Evolutionary conservation across 2,329 filamentous ascomycete genomes (phyloP), one percentile per base, ranked within the genome.

Genomic region (Stylonectria norvegica): DNA sequence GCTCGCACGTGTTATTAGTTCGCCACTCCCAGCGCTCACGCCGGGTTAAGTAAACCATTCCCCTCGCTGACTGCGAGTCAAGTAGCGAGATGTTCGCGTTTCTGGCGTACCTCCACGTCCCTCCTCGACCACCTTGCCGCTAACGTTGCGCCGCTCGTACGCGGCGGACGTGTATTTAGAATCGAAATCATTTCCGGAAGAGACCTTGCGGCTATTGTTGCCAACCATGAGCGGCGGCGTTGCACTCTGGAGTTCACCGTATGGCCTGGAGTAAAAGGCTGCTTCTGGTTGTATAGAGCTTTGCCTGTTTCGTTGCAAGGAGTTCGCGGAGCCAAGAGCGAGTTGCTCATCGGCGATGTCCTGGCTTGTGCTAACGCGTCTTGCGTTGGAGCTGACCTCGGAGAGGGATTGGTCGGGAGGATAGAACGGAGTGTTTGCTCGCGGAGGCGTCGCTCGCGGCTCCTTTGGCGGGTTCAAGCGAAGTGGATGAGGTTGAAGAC

Each of bases 81-180:
- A 38, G 15, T 45, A 49, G 3, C 39, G 16, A 5, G 55, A 59
- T 34, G 49, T 41, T 59, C 58, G 40, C 34, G 48, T 47, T 27
- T 49, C 53, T 39, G 43, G 42, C 35, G 43, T 11, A 15, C 64
- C 68, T 3, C 65, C 78, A 33, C 75, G 67, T 2, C 85, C 85
- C 59, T 90, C 86, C 60, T 89, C 85, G 0, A 75, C 84, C 40
- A 81, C 64, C 68, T 85, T 87, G 1, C 85, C 86, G 57, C 84
- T 89, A 3, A 87, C 83, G 45, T 84, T 80, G 32, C 83, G 67
- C 33, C 75, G 67, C 14, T 64, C 67, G 37, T 67, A 67, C 1
- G 56, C 56, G 18, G 52, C 45, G 8, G 63, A 55, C 22, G 57
- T 44, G 44, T 48, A 49, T 20, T 57, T 56, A 2, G 59, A 47